Conservation (phyloP, 345 rosid species). For the Bruguiera parviflora region DNA sequence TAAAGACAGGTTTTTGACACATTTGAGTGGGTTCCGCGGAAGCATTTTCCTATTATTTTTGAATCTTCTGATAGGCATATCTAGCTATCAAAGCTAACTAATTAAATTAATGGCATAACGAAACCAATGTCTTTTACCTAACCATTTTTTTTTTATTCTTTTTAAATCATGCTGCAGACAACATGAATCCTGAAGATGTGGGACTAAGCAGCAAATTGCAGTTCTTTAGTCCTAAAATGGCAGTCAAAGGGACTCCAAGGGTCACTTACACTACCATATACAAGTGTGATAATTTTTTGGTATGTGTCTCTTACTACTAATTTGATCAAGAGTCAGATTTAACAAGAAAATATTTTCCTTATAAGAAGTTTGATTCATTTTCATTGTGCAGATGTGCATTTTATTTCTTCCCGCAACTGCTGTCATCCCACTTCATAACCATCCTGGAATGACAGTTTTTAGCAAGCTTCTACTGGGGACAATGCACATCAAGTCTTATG, state of each 20-base stretch:
- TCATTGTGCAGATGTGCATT: constrained; percentile 45
- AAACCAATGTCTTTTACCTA: neutral
- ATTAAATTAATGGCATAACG: neutral
- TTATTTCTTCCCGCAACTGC: constrained; percentile 63
- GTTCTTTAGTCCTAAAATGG: constrained; percentile 35
- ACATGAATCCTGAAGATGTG: constrained; percentile 61
- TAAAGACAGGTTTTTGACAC: no score
- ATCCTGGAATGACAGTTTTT: constrained; percentile 76
- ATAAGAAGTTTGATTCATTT: neutral
- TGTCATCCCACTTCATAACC: constrained; percentile 73
- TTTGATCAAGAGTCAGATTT: neutral
- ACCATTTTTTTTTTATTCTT: neutral
- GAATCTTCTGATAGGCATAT: neutral
- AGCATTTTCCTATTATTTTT: no score
- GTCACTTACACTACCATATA: constrained; percentile 52
- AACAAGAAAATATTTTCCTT: neutral
- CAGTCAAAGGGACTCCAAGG: constrained; percentile 35
- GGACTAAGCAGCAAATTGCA: constrained; percentile 45
- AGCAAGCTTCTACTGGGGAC: constrained; percentile 59
- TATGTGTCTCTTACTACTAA: constrained; percentile 14
- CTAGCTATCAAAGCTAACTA: neutral
- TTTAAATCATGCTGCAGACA: constrained; percentile 30
- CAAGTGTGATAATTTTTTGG: constrained; percentile 53
- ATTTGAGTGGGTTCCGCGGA: no score
- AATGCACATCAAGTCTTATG: constrained; percentile 71